Base-by-base conservation (phyloP, 2,329 filamentous ascomycete genomes). In the Penicillium sp. region DNA sequence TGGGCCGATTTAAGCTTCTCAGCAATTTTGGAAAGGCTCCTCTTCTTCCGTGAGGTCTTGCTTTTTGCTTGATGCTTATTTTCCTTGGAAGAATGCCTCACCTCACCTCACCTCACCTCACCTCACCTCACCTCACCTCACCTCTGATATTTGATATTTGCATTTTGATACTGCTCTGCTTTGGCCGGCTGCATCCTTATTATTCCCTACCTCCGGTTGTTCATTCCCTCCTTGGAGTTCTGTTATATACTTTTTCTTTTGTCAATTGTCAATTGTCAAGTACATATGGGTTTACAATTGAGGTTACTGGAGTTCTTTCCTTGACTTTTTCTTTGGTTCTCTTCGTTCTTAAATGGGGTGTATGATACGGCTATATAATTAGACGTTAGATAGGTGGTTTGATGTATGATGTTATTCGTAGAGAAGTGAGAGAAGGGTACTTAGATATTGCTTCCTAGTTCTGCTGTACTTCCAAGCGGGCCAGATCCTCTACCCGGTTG, bases 1-100 rank as follows among this genome's bases (percentile, higher is more conserved):
- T 75, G 55, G 55, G 55, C 34, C 64, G 51, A 33, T 49, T 69
- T 24, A 65, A 63, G 48, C 50, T 62, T 17, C 46, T 69, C 15
- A 58, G 61, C 27, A 52, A 60, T 21, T 34, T 67, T 17, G 58
- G 49, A 26, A 44, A 58, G 48, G 46, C 61, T 49, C 63, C 64
- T 56, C 56, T 58, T 36, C 51, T 68, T 41, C 63, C 61, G 32
- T 71, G 58, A 58, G 41, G 29, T 8, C 20, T 27, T 24, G 46
- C n/a, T 13, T 39, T 30, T 43, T 29, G 30, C 15, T 42, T 26
- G 27, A 24, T 33, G 13, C 17, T 17, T 30, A 8, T 34, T 32
- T 39, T 34, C 17, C 48, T 46, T 37, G 10, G 37, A 13, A 9
- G 9, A n/a, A 27, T 47, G 17, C 36, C n/a, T 26, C 32, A 18